phyloP scores from a whole-genome alignment of 2,329 filamentous ascomycete genomes.

The Verticillium longisporum region DNA sequence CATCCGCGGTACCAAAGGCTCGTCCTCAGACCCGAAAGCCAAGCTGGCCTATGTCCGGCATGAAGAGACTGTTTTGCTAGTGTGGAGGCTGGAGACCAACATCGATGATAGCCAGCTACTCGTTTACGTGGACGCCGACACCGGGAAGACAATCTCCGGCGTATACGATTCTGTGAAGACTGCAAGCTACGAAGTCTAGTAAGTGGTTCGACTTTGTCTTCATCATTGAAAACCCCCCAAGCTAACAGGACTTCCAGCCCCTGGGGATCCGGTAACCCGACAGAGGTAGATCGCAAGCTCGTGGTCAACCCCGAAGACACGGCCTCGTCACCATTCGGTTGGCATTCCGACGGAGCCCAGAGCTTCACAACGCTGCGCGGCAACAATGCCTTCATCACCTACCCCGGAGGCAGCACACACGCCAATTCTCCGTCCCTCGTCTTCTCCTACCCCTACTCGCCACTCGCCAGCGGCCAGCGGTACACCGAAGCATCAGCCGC shows the following conservation, averaged over 20 bases:
- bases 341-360: constrained; percentile 35
- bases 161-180: constrained; percentile 49
- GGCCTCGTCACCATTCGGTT: constrained; percentile 36
- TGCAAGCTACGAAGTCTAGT: constrained; percentile 43
- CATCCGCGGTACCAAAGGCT: constrained; percentile 38
- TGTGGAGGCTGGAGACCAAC: constrained; percentile 48
- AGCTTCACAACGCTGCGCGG: constrained; percentile 41
- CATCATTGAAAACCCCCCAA: constrained; percentile 1
- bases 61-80: constrained; percentile 34
- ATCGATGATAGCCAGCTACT: constrained; percentile 44
- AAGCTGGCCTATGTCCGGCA: constrained; percentile 42
- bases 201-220: constrained; percentile 11
- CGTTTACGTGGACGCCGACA: constrained; percentile 41
- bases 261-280: constrained; percentile 45
- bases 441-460: constrained; percentile 33
- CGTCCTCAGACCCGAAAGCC: constrained; percentile 40
- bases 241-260: constrained; percentile 20
- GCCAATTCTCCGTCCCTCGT: constrained; percentile 28
- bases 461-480: constrained; percentile 20
- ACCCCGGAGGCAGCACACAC: constrained; percentile 34
- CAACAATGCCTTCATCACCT: constrained; percentile 47
- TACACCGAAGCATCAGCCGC: constrained; percentile 43
- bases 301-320: constrained; percentile 36
- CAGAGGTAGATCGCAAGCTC: constrained; percentile 30
- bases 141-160: constrained; percentile 33